Conservation (phyloP, 306 rosid genomes). For the Medicago lupulina region DNA sequence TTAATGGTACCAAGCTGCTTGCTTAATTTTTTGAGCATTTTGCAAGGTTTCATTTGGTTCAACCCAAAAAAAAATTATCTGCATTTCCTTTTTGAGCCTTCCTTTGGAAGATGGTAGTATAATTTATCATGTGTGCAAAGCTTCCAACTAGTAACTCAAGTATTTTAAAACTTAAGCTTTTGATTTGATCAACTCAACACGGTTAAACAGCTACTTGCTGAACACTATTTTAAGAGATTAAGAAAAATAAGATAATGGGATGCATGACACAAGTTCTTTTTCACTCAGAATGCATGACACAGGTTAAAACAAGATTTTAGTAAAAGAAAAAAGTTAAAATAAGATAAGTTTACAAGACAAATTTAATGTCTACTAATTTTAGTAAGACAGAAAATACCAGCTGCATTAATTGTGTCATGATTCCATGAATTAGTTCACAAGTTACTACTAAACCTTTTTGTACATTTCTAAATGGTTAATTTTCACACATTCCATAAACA, state of each 20-base stretch:
- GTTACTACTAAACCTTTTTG: conserved; percentile 27
- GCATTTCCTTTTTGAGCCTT: too few relatives aligned
- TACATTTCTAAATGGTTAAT: conserved; percentile 31
- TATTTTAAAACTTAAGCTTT: neutral
- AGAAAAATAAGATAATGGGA: conserved; percentile 1
- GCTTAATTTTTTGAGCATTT: too few relatives aligned
- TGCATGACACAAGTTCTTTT: neutral
- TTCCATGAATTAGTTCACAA: neutral
- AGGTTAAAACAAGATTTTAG: neutral
- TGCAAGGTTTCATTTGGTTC: too few relatives aligned
- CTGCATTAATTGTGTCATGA: conserved; percentile 18
- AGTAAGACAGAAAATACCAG: conserved; percentile 26
- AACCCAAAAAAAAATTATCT: too few relatives aligned
- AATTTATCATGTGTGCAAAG: neutral
- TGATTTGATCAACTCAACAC: conserved; percentile 34
- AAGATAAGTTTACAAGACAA: conserved; percentile 4
- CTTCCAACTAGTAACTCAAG: neutral
- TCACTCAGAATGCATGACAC: too few relatives aligned
- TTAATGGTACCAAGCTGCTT: too few relatives aligned
- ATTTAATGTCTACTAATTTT: conserved; percentile 32
- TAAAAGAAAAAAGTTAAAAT: neutral
- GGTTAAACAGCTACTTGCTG: neutral
- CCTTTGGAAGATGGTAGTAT: neutral
- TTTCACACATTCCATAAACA: conserved; percentile 33
- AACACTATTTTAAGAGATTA: neutral